Evolutionary conservation across 2,329 filamentous ascomycete genomes (phyloP), one percentile per base, ranked within the genome.

Genomic region (Eutypella sp.): DNA sequence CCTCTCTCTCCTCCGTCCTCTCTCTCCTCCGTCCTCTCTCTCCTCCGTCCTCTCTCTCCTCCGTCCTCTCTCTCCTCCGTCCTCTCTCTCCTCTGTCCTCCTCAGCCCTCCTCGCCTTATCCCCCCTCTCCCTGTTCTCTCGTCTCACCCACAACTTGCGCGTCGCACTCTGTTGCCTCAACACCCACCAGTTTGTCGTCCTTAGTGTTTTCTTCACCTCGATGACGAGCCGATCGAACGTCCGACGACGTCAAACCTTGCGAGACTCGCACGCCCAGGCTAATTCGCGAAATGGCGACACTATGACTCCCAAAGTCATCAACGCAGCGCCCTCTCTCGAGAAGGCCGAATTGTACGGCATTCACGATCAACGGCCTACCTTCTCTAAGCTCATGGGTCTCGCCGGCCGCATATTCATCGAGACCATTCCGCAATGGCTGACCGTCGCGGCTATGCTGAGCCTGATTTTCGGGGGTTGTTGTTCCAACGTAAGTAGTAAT

Each of bases 401-500:
- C 50, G 68, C 71, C 34, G 74, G 74, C 46, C 72, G 73, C 54
- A 73, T 79, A 49, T 73, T 77, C 53, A 75, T 77, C 55, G 74
- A 78, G 60, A 77, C 75, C 34, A 76, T 85, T 47, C 78, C 81
- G 25, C 75, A 76, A 65, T 84, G 79, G 76, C 66, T 87, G 31
- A 76, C 79, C 47, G 72, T 84, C 39, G 72, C 75, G 19, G 73
- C 77, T 47, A 95, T 95, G 78, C 76, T 92, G 47, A 77, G 76
- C 42, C 78, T 97, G 54, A 97, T 99, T 48, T 96, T 99, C 66
- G 93, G 93, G 42, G 93, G 93, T 24, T 96, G 90, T 64, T 96
- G 91, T 70, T 89, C 89, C 29, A 96, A 96, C 76, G 91, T 91
- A 72, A 68, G 82, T 41, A 40, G 37, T 69, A 44, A n/a, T n/a